phyloP scores from a whole-genome alignment of 768 basidiomycete genomes.

The Tephrocybe sp. region DNA sequence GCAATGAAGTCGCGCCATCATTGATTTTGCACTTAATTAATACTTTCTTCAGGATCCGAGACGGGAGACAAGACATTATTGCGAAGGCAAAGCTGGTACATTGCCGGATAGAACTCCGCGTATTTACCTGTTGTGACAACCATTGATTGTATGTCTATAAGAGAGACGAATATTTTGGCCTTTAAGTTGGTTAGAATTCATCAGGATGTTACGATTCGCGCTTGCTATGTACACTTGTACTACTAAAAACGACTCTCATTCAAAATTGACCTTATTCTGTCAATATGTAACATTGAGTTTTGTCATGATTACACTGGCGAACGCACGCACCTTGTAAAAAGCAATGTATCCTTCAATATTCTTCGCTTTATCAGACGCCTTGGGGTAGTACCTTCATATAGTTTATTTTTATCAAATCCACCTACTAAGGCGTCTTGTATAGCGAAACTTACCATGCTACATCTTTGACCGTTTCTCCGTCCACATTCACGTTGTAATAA shows the following conservation, averaged over 20 bases:
- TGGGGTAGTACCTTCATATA: conserved; percentile 62
- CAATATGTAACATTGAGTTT: neutral
- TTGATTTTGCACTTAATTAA: too few relatives aligned
- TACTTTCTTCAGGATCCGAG: too few relatives aligned
- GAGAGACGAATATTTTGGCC: too few relatives aligned
- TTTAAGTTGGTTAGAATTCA: too few relatives aligned
- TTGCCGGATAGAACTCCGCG: neutral
- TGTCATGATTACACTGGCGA: neutral
- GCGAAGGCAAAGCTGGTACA: neutral
- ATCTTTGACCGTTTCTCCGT: conserved; percentile 51
- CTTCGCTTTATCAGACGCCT: conserved; percentile 52
- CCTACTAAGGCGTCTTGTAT: neutral
- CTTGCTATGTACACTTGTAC: too few relatives aligned
- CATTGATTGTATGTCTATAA: too few relatives aligned
- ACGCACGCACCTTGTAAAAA: conserved; percentile 66
- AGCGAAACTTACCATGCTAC: conserved; percentile 59
- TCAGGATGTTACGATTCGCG: too few relatives aligned
- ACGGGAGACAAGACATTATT: neutral
- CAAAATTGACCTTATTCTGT: conserved; percentile 40
- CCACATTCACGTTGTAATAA: conserved; percentile 61
- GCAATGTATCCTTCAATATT: conserved; percentile 69
- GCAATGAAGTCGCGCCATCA: too few relatives aligned
- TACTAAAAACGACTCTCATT: conserved; percentile 9
- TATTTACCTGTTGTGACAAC: neutral
- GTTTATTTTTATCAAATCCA: neutral